Conservation (phyloP, 495 filamentous ascomycete species). For the Friedmanniomyces simplex region DNA sequence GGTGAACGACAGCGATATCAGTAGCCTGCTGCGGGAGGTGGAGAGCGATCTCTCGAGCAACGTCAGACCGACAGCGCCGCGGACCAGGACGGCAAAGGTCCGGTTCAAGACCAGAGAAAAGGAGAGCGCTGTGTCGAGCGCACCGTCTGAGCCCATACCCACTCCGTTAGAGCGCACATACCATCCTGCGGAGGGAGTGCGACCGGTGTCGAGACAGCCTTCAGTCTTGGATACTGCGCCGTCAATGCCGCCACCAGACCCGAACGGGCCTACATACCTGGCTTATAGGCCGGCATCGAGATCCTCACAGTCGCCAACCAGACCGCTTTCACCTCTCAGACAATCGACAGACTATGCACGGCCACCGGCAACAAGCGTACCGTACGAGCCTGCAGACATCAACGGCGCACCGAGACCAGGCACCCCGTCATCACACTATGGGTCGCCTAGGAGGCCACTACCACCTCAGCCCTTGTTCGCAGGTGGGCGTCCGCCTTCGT, state of each 20-base stretch:
- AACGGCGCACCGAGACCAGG: conserved; percentile 86
- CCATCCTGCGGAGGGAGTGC: conserved; percentile 27
- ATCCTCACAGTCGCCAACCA: conserved; percentile 39
- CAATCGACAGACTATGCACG: conserved; percentile 52
- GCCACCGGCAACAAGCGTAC: conserved; percentile 54
- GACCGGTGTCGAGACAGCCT: conserved; percentile 38
- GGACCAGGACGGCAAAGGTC: conserved; percentile 22
- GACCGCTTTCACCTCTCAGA: conserved; percentile 67
- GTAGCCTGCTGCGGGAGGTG: conserved; percentile 21
- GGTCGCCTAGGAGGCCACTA: conserved; percentile 76
- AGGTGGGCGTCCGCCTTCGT: conserved; percentile 33
- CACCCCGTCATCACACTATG: conserved; percentile 77
- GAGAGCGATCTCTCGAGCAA: conserved; percentile 16
- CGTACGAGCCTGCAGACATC: conserved; percentile 78
- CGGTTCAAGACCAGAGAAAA: conserved; percentile 23
- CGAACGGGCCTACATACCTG: conserved; percentile 39
- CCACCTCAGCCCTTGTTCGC: conserved; percentile 84
- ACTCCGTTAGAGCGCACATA: conserved; percentile 32
- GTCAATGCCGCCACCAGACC: conserved; percentile 44
- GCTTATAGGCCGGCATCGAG: conserved; percentile 29
- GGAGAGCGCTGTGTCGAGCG: conserved; percentile 19
- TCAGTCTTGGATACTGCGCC: conserved; percentile 48
- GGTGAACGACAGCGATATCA: conserved; percentile 12
- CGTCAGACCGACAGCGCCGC: conserved; percentile 4
- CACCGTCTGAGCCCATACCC: conserved; percentile 19